These are phyloP conservation scores for Candida pseudoviswanathii DNA, from an alignment of 1,139 yeast species.

Conservation along the genomic window DNA sequence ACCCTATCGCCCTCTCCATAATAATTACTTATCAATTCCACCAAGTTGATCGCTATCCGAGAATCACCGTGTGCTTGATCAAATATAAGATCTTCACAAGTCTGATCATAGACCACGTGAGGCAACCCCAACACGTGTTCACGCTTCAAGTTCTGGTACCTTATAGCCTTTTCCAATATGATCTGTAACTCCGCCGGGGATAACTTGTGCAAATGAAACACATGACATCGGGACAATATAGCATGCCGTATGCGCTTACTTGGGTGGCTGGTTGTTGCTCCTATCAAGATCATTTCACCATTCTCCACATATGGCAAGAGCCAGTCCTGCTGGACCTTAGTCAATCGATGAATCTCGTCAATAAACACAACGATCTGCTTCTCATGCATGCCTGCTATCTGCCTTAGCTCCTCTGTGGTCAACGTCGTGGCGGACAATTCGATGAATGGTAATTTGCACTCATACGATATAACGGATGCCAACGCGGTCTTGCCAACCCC, in stretches of 20 bases:
- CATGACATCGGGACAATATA: constrained; percentile 43
- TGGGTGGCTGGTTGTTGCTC: constrained; percentile 46
- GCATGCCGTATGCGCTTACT: constrained; percentile 37
- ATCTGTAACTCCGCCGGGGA: constrained; percentile 19
- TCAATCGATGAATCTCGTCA: constrained; percentile 47
- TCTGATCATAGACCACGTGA: constrained; percentile 17
- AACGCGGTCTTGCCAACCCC: constrained; percentile 51
- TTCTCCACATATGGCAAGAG: constrained; percentile 42
- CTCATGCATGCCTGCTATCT: constrained; percentile 25
- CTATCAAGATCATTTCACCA: constrained; percentile 44
- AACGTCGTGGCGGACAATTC: constrained; percentile 46
- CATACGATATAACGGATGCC: constrained; percentile 39
- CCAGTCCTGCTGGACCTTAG: constrained; percentile 45
- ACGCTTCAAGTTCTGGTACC: constrained; percentile 32
- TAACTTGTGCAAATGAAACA: constrained; percentile 30
- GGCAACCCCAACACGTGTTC: constrained; percentile 11
- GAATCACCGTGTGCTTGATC: constrained; percentile 33
- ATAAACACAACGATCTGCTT: constrained; percentile 39
- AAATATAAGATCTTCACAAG: constrained; percentile 16
- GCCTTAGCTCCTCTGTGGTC: constrained; percentile 31
- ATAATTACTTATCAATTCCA: constrained; percentile 31
- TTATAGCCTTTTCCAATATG: constrained; percentile 29
- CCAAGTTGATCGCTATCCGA: constrained; percentile 32
- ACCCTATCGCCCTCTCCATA: constrained; percentile 1
- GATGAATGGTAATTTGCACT: constrained; percentile 36